phyloP scores from a whole-genome alignment of 192 early-diverging fungal species.

The Jimgerdemannia lactiflua region DNA sequence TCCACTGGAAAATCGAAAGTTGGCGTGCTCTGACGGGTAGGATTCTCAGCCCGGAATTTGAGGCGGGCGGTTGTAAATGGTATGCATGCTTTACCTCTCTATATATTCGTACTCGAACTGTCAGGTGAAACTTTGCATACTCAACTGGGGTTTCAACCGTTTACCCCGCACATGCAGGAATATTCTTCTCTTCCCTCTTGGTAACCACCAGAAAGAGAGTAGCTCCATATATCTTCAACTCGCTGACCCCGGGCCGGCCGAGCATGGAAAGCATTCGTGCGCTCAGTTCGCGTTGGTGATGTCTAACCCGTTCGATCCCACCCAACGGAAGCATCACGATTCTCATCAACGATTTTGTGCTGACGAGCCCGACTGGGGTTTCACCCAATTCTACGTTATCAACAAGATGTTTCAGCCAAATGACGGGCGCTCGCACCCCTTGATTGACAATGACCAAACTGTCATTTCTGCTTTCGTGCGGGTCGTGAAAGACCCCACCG shows the following conservation, averaged over 20 bases:
- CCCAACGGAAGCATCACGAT: constrained; percentile 61
- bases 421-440: constrained; percentile 80
- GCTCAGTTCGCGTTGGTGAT: constrained; percentile 61
- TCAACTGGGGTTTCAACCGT: constrained; percentile 11
- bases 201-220: constrained; percentile 68
- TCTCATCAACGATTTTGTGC: constrained; percentile 52
- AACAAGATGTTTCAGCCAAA: constrained; percentile 33
- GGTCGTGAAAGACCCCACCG: constrained; percentile 77
- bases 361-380: too few relatives aligned
- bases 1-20: too few relatives aligned
- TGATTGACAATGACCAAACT: constrained; percentile 54
- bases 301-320: too few relatives aligned
- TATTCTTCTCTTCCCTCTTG: constrained; percentile 85
- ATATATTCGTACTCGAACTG: constrained; percentile 20
- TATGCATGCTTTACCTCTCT: too few relatives aligned
- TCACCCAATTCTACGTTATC: constrained; percentile 21
- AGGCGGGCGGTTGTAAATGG: too few relatives aligned
- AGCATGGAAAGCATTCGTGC: constrained; percentile 75
- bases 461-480: too few relatives aligned
- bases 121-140: background rate
- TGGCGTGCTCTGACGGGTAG: constrained; percentile 29
- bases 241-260: constrained; percentile 57
- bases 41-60: constrained; percentile 20
- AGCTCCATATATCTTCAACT: constrained; percentile 87
- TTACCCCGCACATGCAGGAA: constrained; percentile 38